Base-by-base conservation (phyloP, 352 stramenopile species). In the Pythium rhizo-oryzae region DNA sequence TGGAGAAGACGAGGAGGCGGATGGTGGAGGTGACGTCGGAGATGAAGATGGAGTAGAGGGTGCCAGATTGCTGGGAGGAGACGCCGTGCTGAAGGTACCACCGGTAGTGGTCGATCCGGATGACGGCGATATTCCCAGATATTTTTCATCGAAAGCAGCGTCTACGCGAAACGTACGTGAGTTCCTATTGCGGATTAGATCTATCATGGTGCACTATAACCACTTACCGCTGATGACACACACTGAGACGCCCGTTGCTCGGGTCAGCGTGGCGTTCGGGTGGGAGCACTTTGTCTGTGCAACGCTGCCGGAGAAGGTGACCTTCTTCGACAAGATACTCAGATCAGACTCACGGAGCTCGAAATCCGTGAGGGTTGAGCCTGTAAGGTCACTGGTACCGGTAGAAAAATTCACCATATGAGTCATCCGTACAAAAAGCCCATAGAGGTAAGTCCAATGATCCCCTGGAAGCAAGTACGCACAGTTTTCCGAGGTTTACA, bases 141-240 rank as follows among this genome's bases (percentile, higher is more conserved):
- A 33, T 6, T 33, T 33, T 6, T 33, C 28, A 33, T 33, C 28
- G 6, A 33, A 33, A 33, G 28, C 28, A 33, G 28, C 28, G 6
- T 33, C 28, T 33, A 33, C 28, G 28, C 28, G 28, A 33, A 33
- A 33, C 28, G 28, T 33, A 7, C 28, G 28, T 6, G 28, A 33
- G 28, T 7, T 33, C 28, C 28, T 33, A 7, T 7, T 7, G 6
- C 3, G 28, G 11, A 13, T 3, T 33, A 33, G 39, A 46, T 9
- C 11, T 19, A 3, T 13, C 12, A 46, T 6, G 28, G 28, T 33
- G 28, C 2, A 33, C 2, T 2, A 33, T 33, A 33, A 33, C 2
- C 2, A 19, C 59, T 11, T 59, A 67, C 60, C 60, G 43, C 21
- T 60, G 35, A 67, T 51, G 46, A 67, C 60, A 59, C 60, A 67